Evolutionary conservation across 176 grass and related monocot species (phyloP).

Genomic region (Juncus inflexus): DNA sequence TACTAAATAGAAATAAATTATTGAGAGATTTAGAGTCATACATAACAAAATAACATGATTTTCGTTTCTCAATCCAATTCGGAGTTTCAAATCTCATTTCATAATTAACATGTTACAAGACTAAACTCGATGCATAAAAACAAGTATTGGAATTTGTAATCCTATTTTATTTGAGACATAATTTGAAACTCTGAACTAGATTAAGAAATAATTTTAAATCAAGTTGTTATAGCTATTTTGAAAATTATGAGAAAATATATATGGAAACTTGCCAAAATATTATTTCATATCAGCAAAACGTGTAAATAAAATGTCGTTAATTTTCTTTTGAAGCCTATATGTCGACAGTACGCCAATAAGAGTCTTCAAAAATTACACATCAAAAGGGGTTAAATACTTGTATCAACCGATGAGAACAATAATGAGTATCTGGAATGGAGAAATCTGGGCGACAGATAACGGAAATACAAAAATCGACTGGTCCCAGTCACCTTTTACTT

Average conservation of each 20-base stretch:
- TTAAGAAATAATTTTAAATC: not conserved
- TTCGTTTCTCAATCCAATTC: too few relatives aligned
- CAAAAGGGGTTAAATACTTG: conserved; percentile 9
- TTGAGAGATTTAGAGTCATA: too few relatives aligned
- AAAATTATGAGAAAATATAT: not conserved
- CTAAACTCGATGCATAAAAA: too few relatives aligned
- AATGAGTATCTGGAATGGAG: conserved; percentile 36
- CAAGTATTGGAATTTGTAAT: too few relatives aligned
- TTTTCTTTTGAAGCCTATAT: not conserved
- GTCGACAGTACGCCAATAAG: conserved; percentile 28
- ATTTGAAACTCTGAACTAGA: not conserved
- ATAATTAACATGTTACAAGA: too few relatives aligned
- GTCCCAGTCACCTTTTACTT: conserved; percentile 20
- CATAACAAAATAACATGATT: too few relatives aligned
- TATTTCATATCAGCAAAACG: not conserved
- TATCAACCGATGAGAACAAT: conserved; percentile 27
- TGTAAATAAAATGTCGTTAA: too few relatives aligned
- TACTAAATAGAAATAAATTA: too few relatives aligned
- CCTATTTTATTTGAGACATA: not conserved
- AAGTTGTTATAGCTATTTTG: not conserved
- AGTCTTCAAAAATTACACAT: conserved; percentile 31
- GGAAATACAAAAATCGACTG: conserved; percentile 32
- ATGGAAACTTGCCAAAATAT: not conserved
- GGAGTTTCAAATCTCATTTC: too few relatives aligned
- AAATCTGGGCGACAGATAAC: conserved; percentile 29